Conservation (phyloP, 2,329 filamentous ascomycete species). For the Aspergillus sp. region DNA sequence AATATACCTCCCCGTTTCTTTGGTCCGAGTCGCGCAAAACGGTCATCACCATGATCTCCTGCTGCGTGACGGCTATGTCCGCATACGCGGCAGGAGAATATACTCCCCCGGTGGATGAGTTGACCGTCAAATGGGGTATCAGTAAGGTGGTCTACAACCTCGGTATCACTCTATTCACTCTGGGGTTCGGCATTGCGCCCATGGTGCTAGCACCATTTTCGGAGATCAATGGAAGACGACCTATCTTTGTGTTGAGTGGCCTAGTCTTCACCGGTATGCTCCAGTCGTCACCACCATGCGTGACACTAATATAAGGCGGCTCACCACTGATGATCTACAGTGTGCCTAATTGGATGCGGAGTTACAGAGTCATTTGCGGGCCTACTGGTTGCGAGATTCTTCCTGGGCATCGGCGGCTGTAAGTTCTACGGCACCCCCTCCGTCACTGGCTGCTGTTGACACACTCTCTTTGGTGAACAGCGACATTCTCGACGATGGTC, state of each 20-base stretch:
- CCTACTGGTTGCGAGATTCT: constrained; percentile 72
- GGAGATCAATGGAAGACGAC: constrained; percentile 79
- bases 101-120: constrained; percentile 65
- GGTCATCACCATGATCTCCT: constrained; percentile 68
- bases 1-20: constrained; percentile 66
- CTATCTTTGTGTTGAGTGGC: constrained; percentile 73
- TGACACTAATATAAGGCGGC: constrained; percentile 12
- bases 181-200: constrained; percentile 76
- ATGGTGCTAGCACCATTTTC: constrained; percentile 84
- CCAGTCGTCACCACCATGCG: neutral
- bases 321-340: constrained; percentile 9
- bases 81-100: constrained; percentile 80
- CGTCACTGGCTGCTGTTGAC: neutral
- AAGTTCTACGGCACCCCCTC: constrained; percentile 35
- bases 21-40: constrained; percentile 69
- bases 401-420: constrained; percentile 70
- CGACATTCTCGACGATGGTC: constrained; percentile 76
- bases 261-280: constrained; percentile 59
- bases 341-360: constrained; percentile 70
- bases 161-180: constrained; percentile 77
- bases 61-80: constrained; percentile 69
- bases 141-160: constrained; percentile 61
- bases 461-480: constrained; percentile 10
- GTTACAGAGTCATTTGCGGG: constrained; percentile 65
- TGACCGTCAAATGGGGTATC: constrained; percentile 64